Conservation (phyloP, 73 alveolate species). For the Tetrahymena malaccensis region DNA sequence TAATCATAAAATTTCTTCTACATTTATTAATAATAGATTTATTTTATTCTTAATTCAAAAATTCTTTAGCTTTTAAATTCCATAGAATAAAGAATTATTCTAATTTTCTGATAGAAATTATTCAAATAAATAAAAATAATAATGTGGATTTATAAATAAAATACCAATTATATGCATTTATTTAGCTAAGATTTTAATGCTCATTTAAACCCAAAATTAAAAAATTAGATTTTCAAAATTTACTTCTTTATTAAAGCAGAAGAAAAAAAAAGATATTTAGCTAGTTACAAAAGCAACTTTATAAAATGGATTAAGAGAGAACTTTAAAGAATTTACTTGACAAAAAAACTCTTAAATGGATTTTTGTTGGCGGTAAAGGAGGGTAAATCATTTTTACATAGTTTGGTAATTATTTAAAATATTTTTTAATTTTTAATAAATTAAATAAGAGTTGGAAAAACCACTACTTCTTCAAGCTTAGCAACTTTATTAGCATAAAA, state of each 20-base stretch:
- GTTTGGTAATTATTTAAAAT: conserved; percentile 45
- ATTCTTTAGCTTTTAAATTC: not conserved
- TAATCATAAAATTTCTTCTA: not conserved
- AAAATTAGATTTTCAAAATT: not conserved
- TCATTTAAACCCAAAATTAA: too few relatives aligned
- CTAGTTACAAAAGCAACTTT: not conserved
- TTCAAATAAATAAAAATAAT: too few relatives aligned
- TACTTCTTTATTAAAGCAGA: not conserved
- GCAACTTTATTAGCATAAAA: conserved; percentile 19
- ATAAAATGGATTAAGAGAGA: conserved; percentile 29
- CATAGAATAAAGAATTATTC: not conserved
- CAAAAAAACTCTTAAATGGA: conserved; percentile 83
- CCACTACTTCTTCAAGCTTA: conserved; percentile 27
- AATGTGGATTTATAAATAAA: not conserved
- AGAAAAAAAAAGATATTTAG: not conserved
- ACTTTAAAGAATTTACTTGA: conserved; percentile 66
- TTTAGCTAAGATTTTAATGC: not conserved
- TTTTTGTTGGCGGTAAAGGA: conserved; percentile 99
- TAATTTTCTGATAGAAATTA: not conserved
- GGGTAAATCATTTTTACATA: conserved; percentile 80
- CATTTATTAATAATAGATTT: too few relatives aligned
- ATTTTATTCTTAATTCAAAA: too few relatives aligned
- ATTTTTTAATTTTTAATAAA: not conserved
- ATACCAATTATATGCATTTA: not conserved
- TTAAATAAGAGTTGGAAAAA: conserved; percentile 11